Conservation (phyloP, 306 rosid genomes). For the Cotoneaster glaucophyllus region DNA sequence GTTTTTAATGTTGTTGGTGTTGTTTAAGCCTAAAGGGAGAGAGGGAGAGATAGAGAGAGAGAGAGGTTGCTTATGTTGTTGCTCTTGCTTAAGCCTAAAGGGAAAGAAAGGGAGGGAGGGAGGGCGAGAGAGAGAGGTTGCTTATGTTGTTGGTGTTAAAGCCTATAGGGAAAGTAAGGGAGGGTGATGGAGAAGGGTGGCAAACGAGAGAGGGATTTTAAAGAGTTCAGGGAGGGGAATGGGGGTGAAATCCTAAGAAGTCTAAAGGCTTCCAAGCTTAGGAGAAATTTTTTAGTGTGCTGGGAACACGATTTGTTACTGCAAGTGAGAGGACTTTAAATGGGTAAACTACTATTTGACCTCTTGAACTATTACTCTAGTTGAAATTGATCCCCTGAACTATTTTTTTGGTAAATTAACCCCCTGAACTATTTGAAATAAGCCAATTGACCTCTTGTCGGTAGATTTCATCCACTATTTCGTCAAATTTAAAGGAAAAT, state of each 20-base stretch:
- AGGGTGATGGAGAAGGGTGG: background rate
- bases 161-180: background rate
- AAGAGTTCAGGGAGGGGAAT: background rate
- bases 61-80: background rate
- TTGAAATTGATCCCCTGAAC: no score
- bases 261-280: slow-evolving; percentile 16
- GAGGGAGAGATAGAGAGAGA: background rate
- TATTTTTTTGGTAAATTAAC: no score
- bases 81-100: background rate
- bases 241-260: background rate
- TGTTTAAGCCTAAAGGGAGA: background rate
- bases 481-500: no score
- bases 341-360: no score
- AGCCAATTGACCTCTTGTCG: no score
- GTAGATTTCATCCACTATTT: no score
- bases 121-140: background rate
- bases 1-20: background rate
- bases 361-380: no score
- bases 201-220: background rate
- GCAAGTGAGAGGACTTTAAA: no score
- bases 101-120: no score
- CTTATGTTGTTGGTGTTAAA: background rate
- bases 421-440: no score
- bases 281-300: no score
- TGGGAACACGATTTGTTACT: no score